Evolutionary conservation across 2,329 filamentous ascomycete genomes (phyloP).

Genomic region (Pseudopithomyces maydicus): DNA sequence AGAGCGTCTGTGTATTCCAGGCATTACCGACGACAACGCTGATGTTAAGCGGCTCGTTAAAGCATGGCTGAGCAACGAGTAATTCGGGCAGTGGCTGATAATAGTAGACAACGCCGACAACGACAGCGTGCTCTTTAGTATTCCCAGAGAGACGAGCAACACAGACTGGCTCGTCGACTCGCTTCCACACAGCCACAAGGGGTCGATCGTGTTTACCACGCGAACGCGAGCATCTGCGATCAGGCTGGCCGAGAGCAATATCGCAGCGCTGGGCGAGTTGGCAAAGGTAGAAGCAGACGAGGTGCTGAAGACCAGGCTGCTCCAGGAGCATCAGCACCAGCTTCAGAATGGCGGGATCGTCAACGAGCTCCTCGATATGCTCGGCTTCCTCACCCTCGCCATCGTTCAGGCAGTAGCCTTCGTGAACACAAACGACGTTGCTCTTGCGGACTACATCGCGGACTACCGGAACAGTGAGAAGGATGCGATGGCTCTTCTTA

Average conservation of each 20-base stretch:
- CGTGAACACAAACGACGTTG: constrained; percentile 31
- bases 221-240: constrained; percentile 37
- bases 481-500: constrained; percentile 32
- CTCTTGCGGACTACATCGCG: constrained; percentile 8
- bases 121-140: neutral
- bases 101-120: neutral
- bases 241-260: constrained; percentile 25
- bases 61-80: constrained; percentile 30
- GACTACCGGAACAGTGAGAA: constrained; percentile 24
- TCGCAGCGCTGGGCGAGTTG: constrained; percentile 41
- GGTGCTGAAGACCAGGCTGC: constrained; percentile 6
- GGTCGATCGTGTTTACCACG: constrained; percentile 47
- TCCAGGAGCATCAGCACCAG: neutral
- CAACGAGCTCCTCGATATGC: constrained; percentile 32
- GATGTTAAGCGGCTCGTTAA: constrained; percentile 48
- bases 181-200: constrained; percentile 42
- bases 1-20: constrained; percentile 8
- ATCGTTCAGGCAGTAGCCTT: constrained; percentile 28
- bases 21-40: constrained; percentile 26
- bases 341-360: constrained; percentile 7
- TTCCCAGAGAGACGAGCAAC: neutral
- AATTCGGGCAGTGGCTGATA: neutral
- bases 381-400: constrained; percentile 18
- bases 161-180: constrained; percentile 29
- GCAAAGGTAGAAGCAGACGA: constrained; percentile 27